Percentiles rank a stretch among this genome's conserved stretches.
Evolutionary conservation across 331 rosid species (phyloP).

Genomic region (Erythrophleum ivorense): DNA sequence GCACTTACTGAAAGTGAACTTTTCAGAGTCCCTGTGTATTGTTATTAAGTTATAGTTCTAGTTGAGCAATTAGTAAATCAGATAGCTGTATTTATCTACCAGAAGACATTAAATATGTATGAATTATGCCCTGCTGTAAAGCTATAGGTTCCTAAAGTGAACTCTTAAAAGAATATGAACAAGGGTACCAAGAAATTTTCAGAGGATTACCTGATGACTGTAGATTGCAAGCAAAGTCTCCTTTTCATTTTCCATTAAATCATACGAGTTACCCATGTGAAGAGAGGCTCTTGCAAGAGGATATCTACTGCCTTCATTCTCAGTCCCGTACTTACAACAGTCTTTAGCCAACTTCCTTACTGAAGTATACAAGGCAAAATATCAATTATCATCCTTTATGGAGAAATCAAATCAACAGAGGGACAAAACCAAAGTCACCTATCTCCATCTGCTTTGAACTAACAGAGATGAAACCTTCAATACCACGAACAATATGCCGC

Average conservation of each 20-base stretch:
- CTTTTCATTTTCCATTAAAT: conserved; percentile 67
- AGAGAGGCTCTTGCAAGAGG: conserved; percentile 66
- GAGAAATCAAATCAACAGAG: conserved; percentile 38
- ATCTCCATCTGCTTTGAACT: conserved; percentile 89
- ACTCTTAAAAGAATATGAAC: conserved; percentile 21
- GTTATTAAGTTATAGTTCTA: conserved; percentile 15
- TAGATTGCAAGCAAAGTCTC: conserved; percentile 67
- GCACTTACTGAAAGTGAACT: background rate
- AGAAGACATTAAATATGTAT: conserved; percentile 5
- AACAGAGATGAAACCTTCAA: conserved; percentile 68
- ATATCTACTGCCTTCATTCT: conserved; percentile 53
- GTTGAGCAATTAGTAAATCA: conserved; percentile 14
- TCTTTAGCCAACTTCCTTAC: conserved; percentile 80
- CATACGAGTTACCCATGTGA: conserved; percentile 66
- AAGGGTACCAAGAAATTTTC: conserved; percentile 26
- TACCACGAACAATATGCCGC: conserved; percentile 83
- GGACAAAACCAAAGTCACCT: conserved; percentile 54
- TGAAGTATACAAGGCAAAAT: conserved; percentile 44
- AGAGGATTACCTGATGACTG: conserved; percentile 74
- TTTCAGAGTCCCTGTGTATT: background rate
- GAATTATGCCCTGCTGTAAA: conserved; percentile 9
- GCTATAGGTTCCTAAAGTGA: conserved; percentile 15
- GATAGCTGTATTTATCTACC: background rate
- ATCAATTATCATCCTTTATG: conserved; percentile 36
- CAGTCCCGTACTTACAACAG: conserved; percentile 77